phyloP scores from a whole-genome alignment of 1,284 basidiomycete genomes.

The Calocybe gambosa region DNA sequence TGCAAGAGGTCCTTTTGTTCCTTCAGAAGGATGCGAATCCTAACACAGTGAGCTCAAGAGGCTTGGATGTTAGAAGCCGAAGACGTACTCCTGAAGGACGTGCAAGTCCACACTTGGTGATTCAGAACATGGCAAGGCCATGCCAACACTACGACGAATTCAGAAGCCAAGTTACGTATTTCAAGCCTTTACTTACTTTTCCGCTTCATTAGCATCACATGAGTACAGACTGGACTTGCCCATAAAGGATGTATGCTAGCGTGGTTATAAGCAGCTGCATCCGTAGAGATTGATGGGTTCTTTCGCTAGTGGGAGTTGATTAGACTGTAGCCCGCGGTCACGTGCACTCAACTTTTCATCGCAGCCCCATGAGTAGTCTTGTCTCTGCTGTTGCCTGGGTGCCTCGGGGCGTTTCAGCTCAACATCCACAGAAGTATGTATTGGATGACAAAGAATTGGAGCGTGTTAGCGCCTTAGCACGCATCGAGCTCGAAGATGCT shows the following conservation, averaged over 20 bases:
- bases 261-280: not conserved
- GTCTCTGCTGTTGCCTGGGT: constrained; percentile 75
- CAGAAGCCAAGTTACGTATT: no score
- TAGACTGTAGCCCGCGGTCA: constrained; percentile 10
- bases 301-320: not conserved
- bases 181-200: not conserved
- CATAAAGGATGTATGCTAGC: no score
- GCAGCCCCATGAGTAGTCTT: constrained; percentile 54
- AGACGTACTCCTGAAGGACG: constrained; percentile 3
- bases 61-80: not conserved
- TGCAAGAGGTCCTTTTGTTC: not conserved
- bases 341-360: constrained; percentile 16
- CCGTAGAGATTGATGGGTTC: no score
- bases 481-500: constrained; percentile 86
- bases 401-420: constrained; percentile 70
- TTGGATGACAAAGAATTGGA: constrained; percentile 90
- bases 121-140: no score
- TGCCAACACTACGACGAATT: no score
- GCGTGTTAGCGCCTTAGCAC: constrained; percentile 84
- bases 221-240: not conserved
- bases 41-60: not conserved
- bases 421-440: constrained; percentile 83
- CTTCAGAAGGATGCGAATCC: constrained; percentile 2
- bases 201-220: not conserved
- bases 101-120: not conserved